Conservation (phyloP, 176 grass and related monocot genomes). For the Metroxylon sagu region DNA sequence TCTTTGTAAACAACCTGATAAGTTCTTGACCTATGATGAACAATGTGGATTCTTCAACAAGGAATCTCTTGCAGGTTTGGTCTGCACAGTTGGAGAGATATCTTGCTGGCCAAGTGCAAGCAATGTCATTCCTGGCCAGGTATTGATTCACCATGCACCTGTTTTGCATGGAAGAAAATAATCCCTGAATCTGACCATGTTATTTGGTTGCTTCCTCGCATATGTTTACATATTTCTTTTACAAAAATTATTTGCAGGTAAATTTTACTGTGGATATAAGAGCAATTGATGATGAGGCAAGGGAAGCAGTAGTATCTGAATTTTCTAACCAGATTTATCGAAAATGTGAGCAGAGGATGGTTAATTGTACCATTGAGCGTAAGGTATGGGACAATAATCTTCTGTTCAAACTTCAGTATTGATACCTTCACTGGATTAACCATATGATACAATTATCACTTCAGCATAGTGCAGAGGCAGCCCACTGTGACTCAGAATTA, state of each 20-base stretch:
- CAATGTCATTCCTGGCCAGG: slow-evolving; percentile 95
- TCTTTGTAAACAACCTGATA: slow-evolving; percentile 70
- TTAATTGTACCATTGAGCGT: slow-evolving; percentile 59
- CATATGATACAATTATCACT: background rate
- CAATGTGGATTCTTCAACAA: slow-evolving; percentile 47
- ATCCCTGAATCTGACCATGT: no score
- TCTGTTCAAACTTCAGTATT: background rate
- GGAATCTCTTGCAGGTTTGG: slow-evolving; percentile 66
- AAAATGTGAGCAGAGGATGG: slow-evolving; percentile 55
- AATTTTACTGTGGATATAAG: slow-evolving; percentile 95
- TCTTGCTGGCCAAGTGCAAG: slow-evolving; percentile 87
- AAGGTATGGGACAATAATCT: slow-evolving; percentile 31
- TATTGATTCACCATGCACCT: no score
- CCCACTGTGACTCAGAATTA: slow-evolving; percentile 49
- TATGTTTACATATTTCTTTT: background rate
- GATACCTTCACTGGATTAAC: background rate
- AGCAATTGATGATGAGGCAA: slow-evolving; percentile 62
- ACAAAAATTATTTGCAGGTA: slow-evolving; percentile 38
- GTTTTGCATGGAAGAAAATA: no score
- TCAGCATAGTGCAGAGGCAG: slow-evolving; percentile 69
- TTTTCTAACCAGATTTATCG: slow-evolving; percentile 59
- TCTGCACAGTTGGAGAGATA: slow-evolving; percentile 90
- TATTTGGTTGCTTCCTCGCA: no score
- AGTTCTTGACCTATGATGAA: slow-evolving; percentile 44
- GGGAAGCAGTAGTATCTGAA: slow-evolving; percentile 56